Conservation (phyloP, 768 basidiomycete species). For the Mycena belliarum region DNA sequence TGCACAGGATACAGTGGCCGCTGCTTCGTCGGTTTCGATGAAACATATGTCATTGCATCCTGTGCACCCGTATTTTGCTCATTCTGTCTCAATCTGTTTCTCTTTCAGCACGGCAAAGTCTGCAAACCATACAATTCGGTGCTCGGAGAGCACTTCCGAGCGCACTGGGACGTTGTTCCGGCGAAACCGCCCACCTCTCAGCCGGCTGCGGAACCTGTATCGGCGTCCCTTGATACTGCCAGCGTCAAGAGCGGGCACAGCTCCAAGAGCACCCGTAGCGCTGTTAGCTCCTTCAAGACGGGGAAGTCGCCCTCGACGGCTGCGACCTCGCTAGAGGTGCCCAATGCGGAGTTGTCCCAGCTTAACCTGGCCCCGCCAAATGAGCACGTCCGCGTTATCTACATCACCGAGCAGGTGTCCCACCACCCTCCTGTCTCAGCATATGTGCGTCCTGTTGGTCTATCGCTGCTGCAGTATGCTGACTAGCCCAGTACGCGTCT, state of each 20-base stretch:
- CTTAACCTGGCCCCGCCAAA: conserved; percentile 51
- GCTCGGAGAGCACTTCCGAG: conserved; percentile 85
- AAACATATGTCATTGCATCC: conserved; percentile 1
- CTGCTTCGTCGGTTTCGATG: conserved; percentile 1
- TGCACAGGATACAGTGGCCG: background rate
- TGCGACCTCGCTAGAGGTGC: conserved; percentile 51
- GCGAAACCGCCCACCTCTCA: conserved; percentile 27
- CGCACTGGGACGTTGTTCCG: conserved; percentile 83
- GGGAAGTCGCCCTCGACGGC: conserved; percentile 57
- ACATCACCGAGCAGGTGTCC: conserved; percentile 90
- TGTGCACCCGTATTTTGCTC: background rate
- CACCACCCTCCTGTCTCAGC: conserved; percentile 96
- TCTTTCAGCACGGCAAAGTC: conserved; percentile 77
- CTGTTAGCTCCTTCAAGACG: conserved; percentile 52
- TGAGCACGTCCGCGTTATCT: conserved; percentile 66
- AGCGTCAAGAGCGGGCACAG: conserved; percentile 63
- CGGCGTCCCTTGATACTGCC: conserved; percentile 46
- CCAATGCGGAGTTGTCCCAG: conserved; percentile 58
- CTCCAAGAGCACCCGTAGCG: conserved; percentile 61
- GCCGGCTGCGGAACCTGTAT: conserved; percentile 18
- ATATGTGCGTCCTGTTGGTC: conserved; percentile 35
- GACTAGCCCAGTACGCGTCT: conserved; percentile 43
- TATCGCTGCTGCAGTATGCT: no score
- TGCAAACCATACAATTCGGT: conserved; percentile 93
- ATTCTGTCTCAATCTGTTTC: background rate